Percentiles rank a stretch among this genome's conserved stretches.
These are phyloP conservation scores for Fusarium coicis DNA, from an alignment of 2,329 filamentous ascomycete species.

Conservation along the genomic window DNA sequence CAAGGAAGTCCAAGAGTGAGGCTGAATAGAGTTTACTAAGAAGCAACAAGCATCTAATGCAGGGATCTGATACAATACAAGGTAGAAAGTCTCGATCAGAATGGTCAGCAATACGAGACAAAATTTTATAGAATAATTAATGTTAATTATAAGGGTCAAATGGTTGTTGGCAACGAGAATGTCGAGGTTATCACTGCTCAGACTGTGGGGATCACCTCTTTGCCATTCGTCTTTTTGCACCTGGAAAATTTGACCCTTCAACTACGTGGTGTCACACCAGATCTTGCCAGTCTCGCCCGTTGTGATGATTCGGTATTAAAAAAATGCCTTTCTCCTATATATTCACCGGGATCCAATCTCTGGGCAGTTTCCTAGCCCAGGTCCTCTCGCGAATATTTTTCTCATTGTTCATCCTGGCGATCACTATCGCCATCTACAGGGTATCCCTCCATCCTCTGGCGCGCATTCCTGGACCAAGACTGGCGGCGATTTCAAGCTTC, in stretches of 20 bases:
- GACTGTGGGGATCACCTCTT: slow-evolving; percentile 12
- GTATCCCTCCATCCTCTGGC: slow-evolving; percentile 58
- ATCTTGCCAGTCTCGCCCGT: neutral
- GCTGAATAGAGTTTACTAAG: neutral
- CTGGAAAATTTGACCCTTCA: neutral
- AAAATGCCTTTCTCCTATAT: slow-evolving; percentile 19
- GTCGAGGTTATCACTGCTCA: neutral
- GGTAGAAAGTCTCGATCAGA: neutral
- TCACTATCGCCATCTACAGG: slow-evolving; percentile 49
- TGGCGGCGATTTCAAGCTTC: slow-evolving; percentile 58
- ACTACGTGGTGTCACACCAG: neutral
- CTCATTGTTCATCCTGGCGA: slow-evolving; percentile 27
- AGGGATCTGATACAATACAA: neutral
- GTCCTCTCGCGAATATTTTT: neutral
- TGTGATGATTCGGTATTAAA: slow-evolving; percentile 21
- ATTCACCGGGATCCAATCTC: neutral
- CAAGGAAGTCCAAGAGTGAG: neutral
- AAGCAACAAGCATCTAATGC: neutral
- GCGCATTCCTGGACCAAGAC: slow-evolving; percentile 57
- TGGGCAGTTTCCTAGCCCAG: neutral
- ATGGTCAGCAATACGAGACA: neutral
- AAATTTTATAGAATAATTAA: neutral
- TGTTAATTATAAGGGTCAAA: neutral
- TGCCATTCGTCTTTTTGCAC: slow-evolving; percentile 5
- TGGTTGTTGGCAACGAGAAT: neutral